Evolutionary conservation across 1,139 yeast genomes (phyloP).

Genomic region (Yamadazyma aaseri): DNA sequence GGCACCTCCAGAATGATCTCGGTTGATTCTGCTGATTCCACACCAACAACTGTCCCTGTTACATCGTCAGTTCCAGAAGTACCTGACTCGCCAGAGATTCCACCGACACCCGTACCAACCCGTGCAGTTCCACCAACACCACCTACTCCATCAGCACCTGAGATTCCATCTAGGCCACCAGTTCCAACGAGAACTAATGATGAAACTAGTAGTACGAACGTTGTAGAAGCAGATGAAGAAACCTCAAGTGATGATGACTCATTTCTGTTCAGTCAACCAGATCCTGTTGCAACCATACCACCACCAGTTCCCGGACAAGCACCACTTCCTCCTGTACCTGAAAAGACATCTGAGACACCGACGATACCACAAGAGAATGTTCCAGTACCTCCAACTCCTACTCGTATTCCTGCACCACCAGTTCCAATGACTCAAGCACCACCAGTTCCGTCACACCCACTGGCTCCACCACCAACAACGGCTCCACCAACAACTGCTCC

Average conservation of each 20-base stretch:
- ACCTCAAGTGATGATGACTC: conserved; percentile 15
- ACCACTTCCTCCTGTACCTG: conserved; percentile 7
- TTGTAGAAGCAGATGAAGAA: neutral
- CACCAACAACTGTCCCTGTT: conserved; percentile 3
- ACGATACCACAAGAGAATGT: neutral
- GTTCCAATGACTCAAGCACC: conserved; percentile 8
- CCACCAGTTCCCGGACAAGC: conserved; percentile 19
- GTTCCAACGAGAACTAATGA: conserved; percentile 1
- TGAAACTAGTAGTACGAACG: neutral
- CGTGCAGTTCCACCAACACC: conserved; percentile 14
- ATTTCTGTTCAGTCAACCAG: conserved; percentile 15
- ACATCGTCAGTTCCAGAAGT: conserved; percentile 4
- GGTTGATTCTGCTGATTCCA: neutral
- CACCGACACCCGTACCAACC: conserved; percentile 12
- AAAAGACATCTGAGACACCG: neutral
- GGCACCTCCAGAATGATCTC: neutral
- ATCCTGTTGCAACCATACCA: conserved; percentile 10
- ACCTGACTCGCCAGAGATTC: conserved; percentile 3
- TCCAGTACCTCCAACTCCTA: conserved; percentile 2
- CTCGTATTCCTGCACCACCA: conserved; percentile 11
- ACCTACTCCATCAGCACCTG: conserved; percentile 9
- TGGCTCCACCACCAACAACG: neutral
- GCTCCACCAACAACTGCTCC: conserved; percentile 6
- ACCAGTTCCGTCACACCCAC: neutral
- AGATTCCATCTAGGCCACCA: neutral